Evolutionary conservation across 495 filamentous ascomycete genomes (phyloP).

Genomic region (Xylaria grammica): DNA sequence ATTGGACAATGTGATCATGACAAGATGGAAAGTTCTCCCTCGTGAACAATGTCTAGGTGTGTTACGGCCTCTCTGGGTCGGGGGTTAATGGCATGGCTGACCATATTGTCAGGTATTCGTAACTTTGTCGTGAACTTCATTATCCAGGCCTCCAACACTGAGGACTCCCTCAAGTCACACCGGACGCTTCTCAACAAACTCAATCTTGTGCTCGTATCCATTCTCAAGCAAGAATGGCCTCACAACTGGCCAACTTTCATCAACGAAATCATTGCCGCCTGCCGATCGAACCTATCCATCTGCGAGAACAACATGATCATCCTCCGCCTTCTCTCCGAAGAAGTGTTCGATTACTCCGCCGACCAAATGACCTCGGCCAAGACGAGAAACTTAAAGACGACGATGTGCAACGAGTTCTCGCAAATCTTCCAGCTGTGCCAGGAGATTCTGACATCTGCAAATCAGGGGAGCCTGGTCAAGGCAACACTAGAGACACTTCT

Average conservation of each 20-base stretch:
- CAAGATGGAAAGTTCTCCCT: constrained; percentile 96
- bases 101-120: constrained; percentile 73
- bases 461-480: constrained; percentile 86
- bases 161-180: constrained; percentile 81
- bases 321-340: constrained; percentile 91
- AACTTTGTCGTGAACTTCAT: constrained; percentile 99
- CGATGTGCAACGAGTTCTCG: constrained; percentile 97
- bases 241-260: constrained; percentile 99
- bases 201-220: constrained; percentile 94
- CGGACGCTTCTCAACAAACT: constrained; percentile 94
- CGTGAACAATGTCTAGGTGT: constrained; percentile 92
- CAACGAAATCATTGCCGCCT: constrained; percentile 97
- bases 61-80: constrained; percentile 24
- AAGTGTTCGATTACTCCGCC: constrained; percentile 98
- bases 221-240: constrained; percentile 99
- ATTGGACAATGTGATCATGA: constrained; percentile 97
- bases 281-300: constrained; percentile 90
- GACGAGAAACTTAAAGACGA: constrained; percentile 92
- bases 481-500: constrained; percentile 93
- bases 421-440: constrained; percentile 96
- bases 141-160: constrained; percentile 85
- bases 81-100: constrained; percentile 24
- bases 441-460: constrained; percentile 87
- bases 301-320: constrained; percentile 99
- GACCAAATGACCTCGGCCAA: constrained; percentile 98